These are phyloP conservation scores for Oryza nivara DNA, from an alignment of 176 grass and related monocot species.

Conservation along the genomic window DNA sequence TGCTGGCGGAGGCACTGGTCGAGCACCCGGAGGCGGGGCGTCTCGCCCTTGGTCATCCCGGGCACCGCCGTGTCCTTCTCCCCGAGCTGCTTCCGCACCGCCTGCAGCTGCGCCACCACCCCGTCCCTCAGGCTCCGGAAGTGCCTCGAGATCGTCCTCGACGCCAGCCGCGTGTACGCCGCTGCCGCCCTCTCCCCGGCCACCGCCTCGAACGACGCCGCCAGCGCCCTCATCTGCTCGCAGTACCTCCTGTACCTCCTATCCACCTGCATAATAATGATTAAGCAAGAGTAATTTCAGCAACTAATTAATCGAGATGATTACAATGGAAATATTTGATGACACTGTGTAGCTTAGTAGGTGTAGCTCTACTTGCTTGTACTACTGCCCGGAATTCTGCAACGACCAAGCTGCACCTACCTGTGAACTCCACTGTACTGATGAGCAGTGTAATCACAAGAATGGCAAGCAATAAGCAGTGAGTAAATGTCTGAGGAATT, in stretches of 20 bases:
- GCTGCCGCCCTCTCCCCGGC: slow-evolving; percentile 62
- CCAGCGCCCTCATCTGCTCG: slow-evolving; percentile 72
- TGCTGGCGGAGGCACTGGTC: slow-evolving; percentile 88
- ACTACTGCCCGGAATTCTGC: slow-evolving; percentile 23
- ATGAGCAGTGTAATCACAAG: slow-evolving; percentile 14
- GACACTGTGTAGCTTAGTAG: background rate
- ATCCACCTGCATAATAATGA: slow-evolving; percentile 58
- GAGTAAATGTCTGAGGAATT: slow-evolving; percentile 7
- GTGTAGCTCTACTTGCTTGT: slow-evolving; percentile 24
- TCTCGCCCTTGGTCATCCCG: slow-evolving; percentile 57
- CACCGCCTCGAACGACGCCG: slow-evolving; percentile 73
- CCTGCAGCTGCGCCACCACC: slow-evolving; percentile 62
- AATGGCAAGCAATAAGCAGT: slow-evolving; percentile 27
- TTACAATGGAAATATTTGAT: too few species aligned
- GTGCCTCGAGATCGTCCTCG: slow-evolving; percentile 79
- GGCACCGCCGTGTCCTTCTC: slow-evolving; percentile 60
- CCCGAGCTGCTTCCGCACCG: slow-evolving; percentile 53
- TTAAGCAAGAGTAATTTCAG: slow-evolving; percentile 4
- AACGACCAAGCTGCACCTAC: slow-evolving; percentile 32
- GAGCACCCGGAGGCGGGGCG: slow-evolving; percentile 64
- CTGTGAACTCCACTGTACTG: slow-evolving; percentile 45
- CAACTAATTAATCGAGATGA: background rate
- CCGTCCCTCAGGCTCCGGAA: slow-evolving; percentile 76
- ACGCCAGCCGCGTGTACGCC: slow-evolving; percentile 68
- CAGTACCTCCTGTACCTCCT: slow-evolving; percentile 79